Base-by-base conservation (phyloP, 768 basidiomycete species). In the Fistulinella prunicolor region DNA sequence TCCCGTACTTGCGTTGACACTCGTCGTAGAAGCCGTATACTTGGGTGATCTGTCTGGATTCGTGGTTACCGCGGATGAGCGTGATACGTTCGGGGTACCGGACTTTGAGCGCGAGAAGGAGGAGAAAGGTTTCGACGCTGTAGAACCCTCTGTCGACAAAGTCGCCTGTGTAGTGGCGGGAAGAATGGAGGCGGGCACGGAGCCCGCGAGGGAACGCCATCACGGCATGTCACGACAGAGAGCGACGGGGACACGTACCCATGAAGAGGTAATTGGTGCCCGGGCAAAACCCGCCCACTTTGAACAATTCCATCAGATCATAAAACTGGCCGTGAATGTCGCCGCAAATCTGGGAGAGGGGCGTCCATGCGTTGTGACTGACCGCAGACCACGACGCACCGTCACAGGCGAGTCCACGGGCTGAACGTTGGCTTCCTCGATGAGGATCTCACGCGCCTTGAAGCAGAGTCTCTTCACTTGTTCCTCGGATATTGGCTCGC, bases 131-230 rank as follows among this genome's bases (percentile, higher is more conserved):
- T 65, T 98, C 95, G 49, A 97, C 92, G 64, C 83, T 86, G 76
- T 96, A 97, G 73, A 93, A 96, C 26, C 95, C 95, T 45, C 95
- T 85, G 70, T 98, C 95, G 57, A 97, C 95, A 65, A 97, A 98
- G 71, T 97, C 95, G 53, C 94, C 94, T 95, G 71, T 24, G 28
- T 36, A n/a, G n/a, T n/a, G n/a, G n/a, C n/a, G n/a, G 26, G 26
- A 28, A 28, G 26, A 28, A 10, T 28, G 26, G 26, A 28, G 26
- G 26, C 26, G 10, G 6, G 26, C 26, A 10, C n/a, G n/a, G n/a
- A n/a, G n/a, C n/a, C n/a, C n/a, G 26, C 26, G 26, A 28, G 26
- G 6, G 26, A 28, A 28, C 26, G 26, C 26, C 44, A 32, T 44
- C 37, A 46, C 28, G 17, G 44, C 26, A 28, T 28, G 26, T 6